phyloP scores from a whole-genome alignment of 805 yeast species.

The Metschnikowia cerradonensis region DNA sequence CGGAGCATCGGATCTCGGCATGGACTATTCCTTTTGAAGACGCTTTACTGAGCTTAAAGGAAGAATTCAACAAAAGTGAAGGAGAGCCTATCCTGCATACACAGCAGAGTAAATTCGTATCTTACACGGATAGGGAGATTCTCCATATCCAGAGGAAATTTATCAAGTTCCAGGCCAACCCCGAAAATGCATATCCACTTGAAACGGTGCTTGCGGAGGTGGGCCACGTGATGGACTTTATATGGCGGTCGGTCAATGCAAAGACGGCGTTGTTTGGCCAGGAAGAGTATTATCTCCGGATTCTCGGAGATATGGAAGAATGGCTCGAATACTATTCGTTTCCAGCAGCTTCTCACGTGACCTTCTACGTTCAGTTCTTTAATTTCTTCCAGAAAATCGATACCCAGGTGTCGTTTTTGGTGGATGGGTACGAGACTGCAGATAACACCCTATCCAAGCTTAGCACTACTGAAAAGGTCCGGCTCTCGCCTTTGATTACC shows the following conservation, averaged over 20 bases:
- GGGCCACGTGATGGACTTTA: slow-evolving; percentile 45
- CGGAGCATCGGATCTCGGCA: slow-evolving; percentile 6
- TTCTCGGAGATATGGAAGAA: slow-evolving; percentile 67
- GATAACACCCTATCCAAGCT: slow-evolving; percentile 19
- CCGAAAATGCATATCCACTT: slow-evolving; percentile 21
- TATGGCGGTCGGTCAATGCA: slow-evolving; percentile 55
- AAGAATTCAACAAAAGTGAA: slow-evolving; percentile 11
- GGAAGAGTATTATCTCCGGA: slow-evolving; percentile 53
- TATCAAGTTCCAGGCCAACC: slow-evolving; percentile 37
- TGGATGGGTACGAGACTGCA: slow-evolving; percentile 23
- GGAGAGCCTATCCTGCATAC: slow-evolving; percentile 11
- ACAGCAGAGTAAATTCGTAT: slow-evolving; percentile 51
- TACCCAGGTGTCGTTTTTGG: slow-evolving; percentile 25
- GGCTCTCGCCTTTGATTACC: slow-evolving; percentile 51
- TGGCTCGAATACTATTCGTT: slow-evolving; percentile 40
- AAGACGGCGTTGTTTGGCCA: slow-evolving; percentile 49
- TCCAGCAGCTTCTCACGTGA: slow-evolving; percentile 7
- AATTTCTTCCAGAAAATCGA: slow-evolving; percentile 36
- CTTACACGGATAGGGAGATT: slow-evolving; percentile 12
- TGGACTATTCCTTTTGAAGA: slow-evolving; percentile 27
- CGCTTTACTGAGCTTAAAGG: slow-evolving; percentile 17
- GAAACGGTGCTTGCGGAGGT: slow-evolving; percentile 42
- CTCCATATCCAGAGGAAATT: slow-evolving; percentile 27
- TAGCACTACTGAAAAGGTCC: slow-evolving; percentile 47
- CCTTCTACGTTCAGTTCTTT: slow-evolving; percentile 18